Evolutionary conservation across 306 rosid genomes (phyloP), one percentile per base, ranked within the genome.

Genomic region (Ormosia emarginata): DNA sequence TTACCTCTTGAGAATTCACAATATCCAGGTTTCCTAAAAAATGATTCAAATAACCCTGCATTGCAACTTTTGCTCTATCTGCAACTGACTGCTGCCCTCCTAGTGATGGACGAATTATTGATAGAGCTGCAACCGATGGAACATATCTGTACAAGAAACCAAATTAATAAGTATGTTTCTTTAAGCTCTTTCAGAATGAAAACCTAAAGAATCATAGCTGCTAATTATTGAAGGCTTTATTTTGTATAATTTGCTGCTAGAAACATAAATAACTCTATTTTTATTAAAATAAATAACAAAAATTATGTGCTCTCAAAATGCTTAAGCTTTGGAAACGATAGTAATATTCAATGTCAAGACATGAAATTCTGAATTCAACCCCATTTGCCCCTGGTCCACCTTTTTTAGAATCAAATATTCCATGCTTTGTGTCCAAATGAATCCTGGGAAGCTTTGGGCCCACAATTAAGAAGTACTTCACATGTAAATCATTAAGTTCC

Each of bases 1-100:
- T 87, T 74, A 91, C 98, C 97, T 95, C 98, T 83, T 83, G 88
- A 80, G 98, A 93, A 87, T 95, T 95, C 68, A 93, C 94, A 68
- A 93, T 88, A 79, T 95, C 95, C 87, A 88, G 79, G 86, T 88
- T 93, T 84, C 97, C 97, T 24, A 93, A 69, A 74, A 93, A 95
- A 47, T 85, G 98, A 85, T 90, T 90, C 89, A 95, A 80, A 84
- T 95, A 95, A 17, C 89, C 89, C 86, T 93, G 97, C 98, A 95
- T 95, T 89, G 94, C 90, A 29, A 82, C 82, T 87, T 90, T 95
- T 77, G 95, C 98, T 63, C 67, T 87, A 82, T 89, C 94, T 10
- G 97, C 91, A 73, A 87, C 77, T 79, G 90, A 85, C 79, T 93
- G 91, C 61, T 93, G 97, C 47, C 95, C 89, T 76, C 98, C 91